Evolutionary conservation across 1,139 yeast genomes (phyloP).

Genomic region (Scheffersomyces quercinus): DNA sequence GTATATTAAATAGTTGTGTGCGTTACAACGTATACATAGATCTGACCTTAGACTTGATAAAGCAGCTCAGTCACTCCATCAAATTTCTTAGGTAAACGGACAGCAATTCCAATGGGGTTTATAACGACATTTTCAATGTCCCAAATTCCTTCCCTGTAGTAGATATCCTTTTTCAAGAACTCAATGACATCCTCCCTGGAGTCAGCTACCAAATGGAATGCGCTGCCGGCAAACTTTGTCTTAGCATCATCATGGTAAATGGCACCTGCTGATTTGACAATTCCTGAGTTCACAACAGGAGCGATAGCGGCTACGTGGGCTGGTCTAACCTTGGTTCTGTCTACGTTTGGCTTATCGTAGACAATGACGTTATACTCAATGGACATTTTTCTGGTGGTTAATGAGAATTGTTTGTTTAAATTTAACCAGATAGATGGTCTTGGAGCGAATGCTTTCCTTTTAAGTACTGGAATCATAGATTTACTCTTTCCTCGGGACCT

Average conservation of each 20-base stretch:
- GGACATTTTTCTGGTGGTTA: slow-evolving; percentile 10
- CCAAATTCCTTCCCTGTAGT: slow-evolving; percentile 71
- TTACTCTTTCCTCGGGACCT: too few species aligned
- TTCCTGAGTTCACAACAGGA: slow-evolving; percentile 50
- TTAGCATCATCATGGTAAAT: slow-evolving; percentile 49
- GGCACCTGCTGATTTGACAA: slow-evolving; percentile 67
- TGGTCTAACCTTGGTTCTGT: slow-evolving; percentile 56
- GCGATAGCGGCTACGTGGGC: slow-evolving; percentile 61
- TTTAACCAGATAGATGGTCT: too few species aligned
- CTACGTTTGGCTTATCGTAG: slow-evolving; percentile 66
- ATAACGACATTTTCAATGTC: slow-evolving; percentile 64
- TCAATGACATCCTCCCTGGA: slow-evolving; percentile 64
- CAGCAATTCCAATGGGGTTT: slow-evolving; percentile 44
- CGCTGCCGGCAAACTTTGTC: slow-evolving; percentile 71
- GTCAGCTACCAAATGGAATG: slow-evolving; percentile 62
- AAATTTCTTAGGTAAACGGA: slow-evolving; percentile 12
- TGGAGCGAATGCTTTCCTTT: too few species aligned
- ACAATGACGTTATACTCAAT: slow-evolving; percentile 70
- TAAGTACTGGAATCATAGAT: too few species aligned
- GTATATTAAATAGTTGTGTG: too few species aligned
- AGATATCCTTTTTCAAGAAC: slow-evolving; percentile 62
- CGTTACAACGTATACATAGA: too few species aligned
- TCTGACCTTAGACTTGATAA: slow-evolving; percentile 8
- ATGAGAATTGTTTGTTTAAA: not conserved
- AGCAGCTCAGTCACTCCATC: slow-evolving; percentile 12